phyloP scores from a whole-genome alignment of 495 filamentous ascomycete species.

The Penicillium daleae region DNA sequence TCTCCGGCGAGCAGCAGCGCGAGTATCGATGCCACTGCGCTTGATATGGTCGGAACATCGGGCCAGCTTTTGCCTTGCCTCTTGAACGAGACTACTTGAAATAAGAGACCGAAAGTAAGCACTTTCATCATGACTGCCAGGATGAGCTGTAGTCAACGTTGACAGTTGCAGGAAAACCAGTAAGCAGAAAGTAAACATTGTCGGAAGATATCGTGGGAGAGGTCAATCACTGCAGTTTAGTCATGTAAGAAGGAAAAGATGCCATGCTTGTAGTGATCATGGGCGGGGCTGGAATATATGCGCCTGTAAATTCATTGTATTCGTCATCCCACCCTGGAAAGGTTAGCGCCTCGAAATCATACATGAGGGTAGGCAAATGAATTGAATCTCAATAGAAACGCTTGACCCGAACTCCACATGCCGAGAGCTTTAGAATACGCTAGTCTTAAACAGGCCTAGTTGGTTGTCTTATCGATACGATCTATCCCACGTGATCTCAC shows the following conservation, averaged over 20 bases:
- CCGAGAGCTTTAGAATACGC: not conserved
- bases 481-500: conserved; percentile 24
- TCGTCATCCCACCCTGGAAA: not conserved
- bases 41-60: not conserved
- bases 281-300: not conserved
- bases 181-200: not conserved
- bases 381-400: not conserved
- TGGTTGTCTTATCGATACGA: conserved; percentile 11
- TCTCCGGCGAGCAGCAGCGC: not conserved
- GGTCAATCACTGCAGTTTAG: not conserved
- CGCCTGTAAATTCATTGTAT: not conserved
- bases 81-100: not conserved
- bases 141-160: not conserved
- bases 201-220: not conserved
- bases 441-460: not conserved
- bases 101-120: not conserved
- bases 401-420: not conserved
- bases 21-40: not conserved
- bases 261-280: not conserved
- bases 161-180: not conserved
- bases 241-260: not conserved
- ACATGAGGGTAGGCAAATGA: not conserved
- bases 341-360: not conserved
- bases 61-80: not conserved
- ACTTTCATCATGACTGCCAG: not conserved